Evolutionary conservation across 1,284 basidiomycete species (phyloP).

Genomic region (Porogramme epimiltina): DNA sequence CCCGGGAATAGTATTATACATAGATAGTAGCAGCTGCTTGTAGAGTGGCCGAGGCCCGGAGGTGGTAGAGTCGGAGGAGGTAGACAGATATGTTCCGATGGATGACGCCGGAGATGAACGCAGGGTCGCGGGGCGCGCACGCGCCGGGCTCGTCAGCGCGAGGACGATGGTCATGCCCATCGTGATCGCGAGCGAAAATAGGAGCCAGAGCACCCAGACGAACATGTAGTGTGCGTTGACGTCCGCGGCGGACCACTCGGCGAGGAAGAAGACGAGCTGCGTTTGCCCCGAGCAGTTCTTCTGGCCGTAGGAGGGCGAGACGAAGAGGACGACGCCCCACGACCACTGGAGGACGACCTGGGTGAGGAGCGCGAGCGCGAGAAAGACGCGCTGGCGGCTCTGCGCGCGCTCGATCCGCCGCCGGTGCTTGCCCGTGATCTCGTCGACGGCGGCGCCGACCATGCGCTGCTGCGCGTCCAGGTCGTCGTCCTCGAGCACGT

Average conservation of each 20-base stretch:
- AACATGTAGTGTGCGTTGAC: conserved; percentile 25
- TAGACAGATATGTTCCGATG: conserved; percentile 1
- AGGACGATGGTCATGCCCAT: conserved; percentile 27
- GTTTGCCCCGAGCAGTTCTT: conserved; percentile 28
- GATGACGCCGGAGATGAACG: conserved; percentile 17
- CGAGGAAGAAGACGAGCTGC: conserved; percentile 26
- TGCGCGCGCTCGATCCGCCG: conserved; percentile 25
- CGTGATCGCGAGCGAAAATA: conserved; percentile 31
- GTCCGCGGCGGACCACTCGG: conserved; percentile 14
- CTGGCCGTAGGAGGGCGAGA: conserved; percentile 29
- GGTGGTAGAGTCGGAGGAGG: background rate
- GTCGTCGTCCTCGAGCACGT: conserved; percentile 18
- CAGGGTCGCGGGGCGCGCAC: conserved; percentile 15
- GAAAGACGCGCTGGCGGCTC: conserved; percentile 24
- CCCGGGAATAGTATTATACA: conserved; percentile 8
- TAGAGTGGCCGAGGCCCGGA: conserved; percentile 11
- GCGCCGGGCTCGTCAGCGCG: conserved; percentile 25
- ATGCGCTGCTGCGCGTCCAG: conserved; percentile 11
- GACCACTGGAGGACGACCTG: conserved; percentile 35
- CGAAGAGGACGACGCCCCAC: conserved; percentile 32
- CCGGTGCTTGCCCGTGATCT: conserved; percentile 12
- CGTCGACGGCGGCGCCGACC: conserved; percentile 9
- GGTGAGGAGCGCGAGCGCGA: conserved; percentile 30
- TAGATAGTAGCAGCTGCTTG: conserved; percentile 8
- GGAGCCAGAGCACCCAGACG: conserved; percentile 32